Evolutionary conservation across 2,329 filamentous ascomycete genomes (phyloP), one percentile per base, ranked within the genome.

Genomic region (Talaromyces sp.): DNA sequence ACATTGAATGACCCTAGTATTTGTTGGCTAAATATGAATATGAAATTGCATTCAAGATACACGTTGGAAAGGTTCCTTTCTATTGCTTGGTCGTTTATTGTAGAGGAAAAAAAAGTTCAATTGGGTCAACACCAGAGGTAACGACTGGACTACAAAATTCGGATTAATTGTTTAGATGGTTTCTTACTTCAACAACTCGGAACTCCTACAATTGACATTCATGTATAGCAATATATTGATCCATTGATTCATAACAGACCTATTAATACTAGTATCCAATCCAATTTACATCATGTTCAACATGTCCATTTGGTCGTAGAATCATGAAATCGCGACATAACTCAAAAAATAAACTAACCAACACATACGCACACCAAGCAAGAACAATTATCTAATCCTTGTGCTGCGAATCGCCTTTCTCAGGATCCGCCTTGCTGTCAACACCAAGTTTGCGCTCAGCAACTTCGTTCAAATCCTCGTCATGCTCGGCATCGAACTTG

Each of bases 401-500:
- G n/a, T 65, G 59, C 16, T 62, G 42, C 52, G 44, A 57, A 10
- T 57, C 59, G 3, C 61, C 68, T 66, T 76, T 75, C 62, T 75
- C 74, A 1, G 63, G 63, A 56, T 76, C 73, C 50, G 60, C 65
- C 14, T 66, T 72, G n/a, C 66, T 61, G 51, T 68, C 67, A 36
- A 44, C 68, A 66, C 66, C 72, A 52, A 61, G 67, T 34, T 68
- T 68, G 40, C 73, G 70, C 4, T 74, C 79, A 4, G 74, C 73
- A 28, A 78, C 79, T 62, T 75, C 78, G 9, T 70, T 73, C 67
- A 82, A 68, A 71, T 83, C 81, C 0, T 67, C 65, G 67, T 82
- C 81, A 61, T 82, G 73, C 54, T 75, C 73, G 5, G 81, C 79
- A 61, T 80, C 79, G 65, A 83, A 79, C 54, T 78, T 74, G 5